A percentile compares a stretch with the other conserved stretches of the same genome.
Conservation (phyloP, 257 asterid genomes). For the Linderniella brevidens region DNA sequence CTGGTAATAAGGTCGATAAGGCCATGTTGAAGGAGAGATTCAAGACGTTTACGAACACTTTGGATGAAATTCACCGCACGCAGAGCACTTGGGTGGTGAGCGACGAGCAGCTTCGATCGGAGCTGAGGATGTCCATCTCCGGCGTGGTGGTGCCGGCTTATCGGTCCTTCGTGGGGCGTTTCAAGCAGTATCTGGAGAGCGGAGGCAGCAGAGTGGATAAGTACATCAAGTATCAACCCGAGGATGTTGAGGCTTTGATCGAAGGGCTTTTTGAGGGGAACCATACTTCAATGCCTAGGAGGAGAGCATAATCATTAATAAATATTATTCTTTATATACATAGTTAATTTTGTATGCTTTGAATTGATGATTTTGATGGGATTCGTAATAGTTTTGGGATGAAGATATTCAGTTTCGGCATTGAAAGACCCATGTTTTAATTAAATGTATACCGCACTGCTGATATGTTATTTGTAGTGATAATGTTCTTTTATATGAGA, state of each 20-base stretch:
- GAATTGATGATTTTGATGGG: too few species aligned
- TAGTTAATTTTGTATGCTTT: too few species aligned
- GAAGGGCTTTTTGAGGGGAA: conserved; percentile 71
- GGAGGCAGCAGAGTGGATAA: conserved; percentile 38
- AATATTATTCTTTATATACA: neutral
- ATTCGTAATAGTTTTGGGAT: too few species aligned
- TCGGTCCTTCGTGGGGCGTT: conserved; percentile 63
- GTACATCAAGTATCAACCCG: conserved; percentile 73
- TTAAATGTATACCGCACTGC: too few species aligned
- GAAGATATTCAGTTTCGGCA: too few species aligned
- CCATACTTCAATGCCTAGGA: conserved; percentile 43
- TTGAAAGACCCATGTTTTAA: too few species aligned
- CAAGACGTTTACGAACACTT: conserved; percentile 36
- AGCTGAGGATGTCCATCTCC: conserved; percentile 60
- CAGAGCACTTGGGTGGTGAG: conserved; percentile 76
- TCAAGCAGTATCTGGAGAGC: conserved; percentile 41
- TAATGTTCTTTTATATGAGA: too few species aligned
- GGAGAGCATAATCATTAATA: conserved; percentile 19
- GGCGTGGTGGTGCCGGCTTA: conserved; percentile 75
- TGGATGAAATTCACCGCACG: conserved; percentile 52
- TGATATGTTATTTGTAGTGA: too few species aligned
- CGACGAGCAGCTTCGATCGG: conserved; percentile 87
- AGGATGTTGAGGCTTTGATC: conserved; percentile 60
- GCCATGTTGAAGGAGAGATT: conserved; percentile 50
- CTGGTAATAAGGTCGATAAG: conserved; percentile 35